Evolutionary conservation across 805 yeast genomes (phyloP).

Genomic region (Zygoascus ofunaensis): DNA sequence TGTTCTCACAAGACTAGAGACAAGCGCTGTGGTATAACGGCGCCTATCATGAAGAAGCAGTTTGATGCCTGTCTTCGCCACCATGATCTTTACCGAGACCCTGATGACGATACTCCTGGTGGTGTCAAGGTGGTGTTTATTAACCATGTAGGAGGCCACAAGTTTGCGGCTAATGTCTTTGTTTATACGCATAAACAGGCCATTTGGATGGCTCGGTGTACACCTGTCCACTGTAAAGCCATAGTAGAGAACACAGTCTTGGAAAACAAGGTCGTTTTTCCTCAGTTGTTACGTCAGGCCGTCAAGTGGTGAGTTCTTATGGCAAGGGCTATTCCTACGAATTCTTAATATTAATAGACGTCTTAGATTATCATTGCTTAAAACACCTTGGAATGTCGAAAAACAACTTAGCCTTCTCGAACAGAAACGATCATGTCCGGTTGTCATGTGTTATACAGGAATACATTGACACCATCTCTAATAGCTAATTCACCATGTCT

Average conservation of each 20-base stretch:
- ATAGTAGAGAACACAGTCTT: constrained; percentile 69
- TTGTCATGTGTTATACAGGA: no score
- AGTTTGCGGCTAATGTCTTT: constrained; percentile 81
- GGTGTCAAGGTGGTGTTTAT: constrained; percentile 66
- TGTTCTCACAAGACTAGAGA: constrained; percentile 92
- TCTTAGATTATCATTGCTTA: constrained; percentile 9
- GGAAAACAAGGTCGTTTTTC: constrained; percentile 54
- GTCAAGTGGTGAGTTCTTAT: constrained; percentile 3
- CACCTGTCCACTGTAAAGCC: constrained; percentile 65
- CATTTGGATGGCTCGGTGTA: constrained; percentile 81
- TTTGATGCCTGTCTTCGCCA: constrained; percentile 67
- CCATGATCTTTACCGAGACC: constrained; percentile 63
- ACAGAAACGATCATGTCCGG: no score
- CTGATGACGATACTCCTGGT: constrained; percentile 53
- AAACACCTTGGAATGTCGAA: no score
- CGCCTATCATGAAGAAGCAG: constrained; percentile 78
- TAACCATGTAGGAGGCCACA: constrained; percentile 95
- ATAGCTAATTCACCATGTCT: no score
- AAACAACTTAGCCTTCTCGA: no score
- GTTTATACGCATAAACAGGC: constrained; percentile 65
- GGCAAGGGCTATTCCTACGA: no score
- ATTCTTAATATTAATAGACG: no score
- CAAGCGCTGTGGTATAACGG: constrained; percentile 87
- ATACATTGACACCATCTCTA: constrained; percentile 10
- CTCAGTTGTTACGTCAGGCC: constrained; percentile 47